Evolutionary conservation across 2,329 filamentous ascomycete species (phyloP), one percentile per base, ranked within the genome.

Genomic region (Orbilia javanica): DNA sequence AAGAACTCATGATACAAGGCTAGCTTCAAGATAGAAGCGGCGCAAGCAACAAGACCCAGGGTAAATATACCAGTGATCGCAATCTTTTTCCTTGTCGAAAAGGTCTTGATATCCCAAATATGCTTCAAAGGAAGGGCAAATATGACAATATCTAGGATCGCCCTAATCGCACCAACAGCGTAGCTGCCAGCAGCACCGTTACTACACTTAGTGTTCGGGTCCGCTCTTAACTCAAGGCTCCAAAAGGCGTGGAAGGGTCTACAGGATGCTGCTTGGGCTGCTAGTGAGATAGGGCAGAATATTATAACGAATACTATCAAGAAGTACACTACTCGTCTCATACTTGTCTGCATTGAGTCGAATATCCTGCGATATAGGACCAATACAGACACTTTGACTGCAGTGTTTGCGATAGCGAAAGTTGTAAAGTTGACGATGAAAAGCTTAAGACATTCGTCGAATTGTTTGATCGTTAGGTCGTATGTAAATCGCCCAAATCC

Each of bases 41-140:
- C 34, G 31, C 74, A 78, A n/a, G 74, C 67, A n/a, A 72, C 39
- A 10, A 78, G 36, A 13, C 74, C 74, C n/a, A 78, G 67, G 18
- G 52, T 62, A 25, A 78, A 78, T 20, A 71, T 72, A 46, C 52
- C 34, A 18, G 62, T 78, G 6, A 78, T 72, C 13, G 67, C 67
- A n/a, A 78, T 48, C 62, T 78, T 78, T 57, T 72, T 78, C 50
- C 67, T 67, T 10, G 13, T 34, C 3, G 74, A 63, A 53, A 78
- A 78, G 22, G 22, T 72, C 13, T 68, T 72, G 36, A 78, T 78
- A 10, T 78, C 74, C 74, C 74, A 78, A 22, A 78, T 78, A 70
- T 78, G 67, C 18, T 78, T 78, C 10, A 78, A 25, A 13, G 74
- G 74, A 13, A 78, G 74, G 1, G 67, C 44, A 27, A 78, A 78